Evolutionary conservation across 345 rosid genomes (phyloP), one percentile per base, ranked within the genome.

Genomic region (Eucalyptus leucophloia): DNA sequence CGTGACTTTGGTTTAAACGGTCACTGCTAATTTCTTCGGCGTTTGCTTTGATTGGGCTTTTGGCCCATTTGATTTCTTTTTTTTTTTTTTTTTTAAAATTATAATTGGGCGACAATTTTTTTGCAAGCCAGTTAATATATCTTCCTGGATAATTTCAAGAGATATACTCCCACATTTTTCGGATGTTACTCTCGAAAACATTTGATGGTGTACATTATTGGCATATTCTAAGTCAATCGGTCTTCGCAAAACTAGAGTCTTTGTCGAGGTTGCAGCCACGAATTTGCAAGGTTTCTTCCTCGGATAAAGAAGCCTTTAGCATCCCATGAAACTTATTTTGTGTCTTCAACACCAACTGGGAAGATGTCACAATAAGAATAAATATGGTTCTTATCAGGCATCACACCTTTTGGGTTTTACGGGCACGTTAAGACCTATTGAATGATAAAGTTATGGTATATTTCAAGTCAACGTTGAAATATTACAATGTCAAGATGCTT

Each of bases 361-460:
- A 69, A 17, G 81, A 34, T 18, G 81, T 34, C 19, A 8, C 3
- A 9, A 34, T 69, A 69, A 23, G 13, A 69, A 50, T 16, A 50
- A 50, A 50, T 50, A 50, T 50, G 19, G 1, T 50, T 50, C 8
- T 50, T 16, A 50, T 0, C 0, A 16, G 53, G 53, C 53, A 50
- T 50, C 53, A 0, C 53, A 50, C 53, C 19, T 16, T 50, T 50
- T 50, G 53, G 8, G 6, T 50, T 50, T 50, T 6, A 50, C 8
- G 0, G 0, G 19, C 53, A 6, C 3, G 0, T 16, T 50, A 50
- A 50, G 19, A 50, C 19, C 19, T 50, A 50, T 3, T 50, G 8
- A 50, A 2, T 1, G 3, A 50, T 50, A 50, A 16, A 50, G 8
- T 0, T 50, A 50, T 0, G 19, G 7, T 16, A 50, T 26, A 23